Percentiles rank a stretch among this genome's conserved stretches.
Conservation (phyloP, 1,284 basidiomycete genomes). For the Moesziomyces aphidis region DNA sequence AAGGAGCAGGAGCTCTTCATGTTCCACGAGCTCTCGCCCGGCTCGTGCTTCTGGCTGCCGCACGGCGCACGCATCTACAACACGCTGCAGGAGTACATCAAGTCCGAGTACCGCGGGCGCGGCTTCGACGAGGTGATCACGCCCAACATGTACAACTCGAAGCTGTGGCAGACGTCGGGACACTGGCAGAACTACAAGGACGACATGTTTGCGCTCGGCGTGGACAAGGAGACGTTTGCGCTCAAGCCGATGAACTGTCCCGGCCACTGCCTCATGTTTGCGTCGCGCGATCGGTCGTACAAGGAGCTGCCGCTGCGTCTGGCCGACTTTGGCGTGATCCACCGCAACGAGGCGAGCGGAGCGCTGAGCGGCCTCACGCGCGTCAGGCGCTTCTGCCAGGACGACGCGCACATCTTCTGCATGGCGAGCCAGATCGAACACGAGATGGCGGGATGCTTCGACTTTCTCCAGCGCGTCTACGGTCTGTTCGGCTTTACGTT, state of each 20-base stretch:
- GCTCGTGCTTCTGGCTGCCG: conserved; percentile 95
- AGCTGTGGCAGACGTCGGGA: conserved; percentile 98
- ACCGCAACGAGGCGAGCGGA: conserved; percentile 95
- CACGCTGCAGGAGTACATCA: conserved; percentile 85
- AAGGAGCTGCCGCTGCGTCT: conserved; percentile 95
- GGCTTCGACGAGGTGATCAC: conserved; percentile 79
- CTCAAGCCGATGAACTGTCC: conserved; percentile 99
- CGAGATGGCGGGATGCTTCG: conserved; percentile 88
- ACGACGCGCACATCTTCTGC: conserved; percentile 97
- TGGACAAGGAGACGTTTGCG: conserved; percentile 83
- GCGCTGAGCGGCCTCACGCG: conserved; percentile 93
- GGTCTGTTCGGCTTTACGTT: conserved; percentile 98
- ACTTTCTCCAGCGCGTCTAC: conserved; percentile 91
- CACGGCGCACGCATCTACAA: conserved; percentile 98
- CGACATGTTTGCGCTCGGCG: conserved; percentile 93
- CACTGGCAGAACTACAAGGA: conserved; percentile 92
- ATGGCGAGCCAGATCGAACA: conserved; percentile 90
- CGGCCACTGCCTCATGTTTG: conserved; percentile 96
- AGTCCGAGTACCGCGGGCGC: conserved; percentile 71
- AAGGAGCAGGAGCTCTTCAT: conserved; percentile 91
- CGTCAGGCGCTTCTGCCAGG: conserved; percentile 94
- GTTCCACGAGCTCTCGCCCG: conserved; percentile 96
- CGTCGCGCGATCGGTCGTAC: conserved; percentile 91
- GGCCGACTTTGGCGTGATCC: conserved; percentile 98
- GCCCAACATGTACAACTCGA: conserved; percentile 96